phyloP scores from a whole-genome alignment of 2,329 filamentous ascomycete species.

The Cytospora piceae region DNA sequence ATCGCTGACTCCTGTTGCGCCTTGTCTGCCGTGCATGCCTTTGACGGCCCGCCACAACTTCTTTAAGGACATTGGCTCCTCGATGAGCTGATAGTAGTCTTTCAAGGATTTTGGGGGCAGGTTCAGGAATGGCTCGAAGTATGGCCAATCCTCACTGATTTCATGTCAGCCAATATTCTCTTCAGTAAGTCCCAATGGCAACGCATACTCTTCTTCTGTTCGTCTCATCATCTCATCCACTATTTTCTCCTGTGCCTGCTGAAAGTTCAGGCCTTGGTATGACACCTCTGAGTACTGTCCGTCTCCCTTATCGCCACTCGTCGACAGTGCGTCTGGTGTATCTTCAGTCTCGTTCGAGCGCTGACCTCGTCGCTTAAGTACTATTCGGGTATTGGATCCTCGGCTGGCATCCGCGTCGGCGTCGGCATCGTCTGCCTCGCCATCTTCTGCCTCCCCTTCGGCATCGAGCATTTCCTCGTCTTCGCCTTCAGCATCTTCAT shows the following conservation, averaged over 20 bases:
- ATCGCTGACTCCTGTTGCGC: conserved; percentile 65
- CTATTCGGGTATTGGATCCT: conserved; percentile 29
- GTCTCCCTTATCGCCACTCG: conserved; percentile 47
- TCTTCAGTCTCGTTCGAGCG: conserved; percentile 37
- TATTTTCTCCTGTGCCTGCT: conserved; percentile 85
- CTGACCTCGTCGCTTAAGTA: conserved; percentile 32
- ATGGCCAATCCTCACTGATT: conserved; percentile 68
- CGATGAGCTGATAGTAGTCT: conserved; percentile 86
- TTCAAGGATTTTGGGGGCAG: conserved; percentile 75
- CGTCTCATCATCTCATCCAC: conserved; percentile 74
- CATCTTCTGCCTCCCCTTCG: conserved; percentile 39
- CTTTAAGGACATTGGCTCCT: conserved; percentile 77
- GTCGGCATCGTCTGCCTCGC: conserved; percentile 37
- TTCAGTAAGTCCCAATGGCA: background rate
- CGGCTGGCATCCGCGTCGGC: conserved; percentile 37
- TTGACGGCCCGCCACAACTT: conserved; percentile 77
- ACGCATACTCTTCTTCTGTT: conserved; percentile 64
- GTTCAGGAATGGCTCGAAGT: conserved; percentile 75
- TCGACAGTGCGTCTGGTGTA: conserved; percentile 35
- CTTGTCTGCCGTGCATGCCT: conserved; percentile 70
- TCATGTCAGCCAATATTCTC: conserved; percentile 33
- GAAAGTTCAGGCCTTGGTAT: conserved; percentile 76
- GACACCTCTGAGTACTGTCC: conserved; percentile 58
- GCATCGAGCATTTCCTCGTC: conserved; percentile 37
- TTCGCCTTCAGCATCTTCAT: conserved; percentile 35